A percentile compares a stretch with the other conserved stretches of the same genome.
Conservation (phyloP, 2,329 filamentous ascomycete genomes). For the Phialemoniopsis sp. region DNA sequence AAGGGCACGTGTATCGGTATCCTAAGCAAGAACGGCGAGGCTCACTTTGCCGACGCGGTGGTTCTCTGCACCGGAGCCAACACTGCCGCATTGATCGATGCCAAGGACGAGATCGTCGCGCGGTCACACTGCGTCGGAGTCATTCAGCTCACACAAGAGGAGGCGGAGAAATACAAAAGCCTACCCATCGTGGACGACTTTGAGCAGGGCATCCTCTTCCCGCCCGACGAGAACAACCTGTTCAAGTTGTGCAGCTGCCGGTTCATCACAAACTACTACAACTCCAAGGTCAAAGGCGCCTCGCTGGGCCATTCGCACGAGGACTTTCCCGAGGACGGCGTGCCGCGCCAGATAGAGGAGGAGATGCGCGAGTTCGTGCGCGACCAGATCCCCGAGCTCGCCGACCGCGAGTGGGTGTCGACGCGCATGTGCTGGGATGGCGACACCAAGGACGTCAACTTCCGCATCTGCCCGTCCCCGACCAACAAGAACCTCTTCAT, state of each 20-base stretch:
- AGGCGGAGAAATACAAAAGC: too few relatives aligned
- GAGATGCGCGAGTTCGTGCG: slow-evolving; percentile 41
- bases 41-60: neutral
- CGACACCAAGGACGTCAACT: slow-evolving; percentile 26
- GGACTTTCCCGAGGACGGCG: slow-evolving; percentile 16
- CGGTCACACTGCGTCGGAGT: too few relatives aligned
- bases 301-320: too few relatives aligned
- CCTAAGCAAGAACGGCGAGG: slow-evolving; percentile 2
- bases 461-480: slow-evolving; percentile 56
- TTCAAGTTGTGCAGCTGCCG: slow-evolving; percentile 1
- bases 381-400: slow-evolving; percentile 41
- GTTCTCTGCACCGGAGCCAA: too few relatives aligned
- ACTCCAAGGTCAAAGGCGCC: too few relatives aligned
- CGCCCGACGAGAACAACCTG: slow-evolving; percentile 3
- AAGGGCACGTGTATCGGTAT: slow-evolving; percentile 40
- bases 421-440: slow-evolving; percentile 46
- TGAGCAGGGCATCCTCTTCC: slow-evolving; percentile 3
- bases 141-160: too few relatives aligned
- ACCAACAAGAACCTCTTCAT: slow-evolving; percentile 51
- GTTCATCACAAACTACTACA: slow-evolving; percentile 4
- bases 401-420: slow-evolving; percentile 33
- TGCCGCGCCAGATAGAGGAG: slow-evolving; percentile 39
- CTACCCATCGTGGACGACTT: too few relatives aligned
- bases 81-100: too few relatives aligned
- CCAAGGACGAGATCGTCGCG: too few relatives aligned